These are phyloP conservation scores for Shiraia bambusicola DNA, from an alignment of 2,329 filamentous ascomycete species.

Conservation along the genomic window DNA sequence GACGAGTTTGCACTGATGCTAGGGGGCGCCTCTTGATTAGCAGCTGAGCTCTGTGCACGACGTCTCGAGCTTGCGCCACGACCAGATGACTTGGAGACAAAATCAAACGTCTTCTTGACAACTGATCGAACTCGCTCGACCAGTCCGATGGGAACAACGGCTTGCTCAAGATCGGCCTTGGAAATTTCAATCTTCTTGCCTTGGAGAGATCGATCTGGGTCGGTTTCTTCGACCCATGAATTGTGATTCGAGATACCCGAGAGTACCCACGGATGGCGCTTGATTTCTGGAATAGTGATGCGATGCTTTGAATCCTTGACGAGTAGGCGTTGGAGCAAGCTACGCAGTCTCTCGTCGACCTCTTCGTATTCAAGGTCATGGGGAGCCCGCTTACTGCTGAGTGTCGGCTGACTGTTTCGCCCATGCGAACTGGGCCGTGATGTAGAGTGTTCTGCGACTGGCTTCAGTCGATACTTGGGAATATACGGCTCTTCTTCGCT, in stretches of 20 bases:
- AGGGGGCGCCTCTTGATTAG: slow-evolving; percentile 56
- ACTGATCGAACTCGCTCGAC: slow-evolving; percentile 81
- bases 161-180: slow-evolving; percentile 84
- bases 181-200: slow-evolving; percentile 91
- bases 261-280: slow-evolving; percentile 89
- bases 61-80: slow-evolving; percentile 51
- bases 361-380: slow-evolving; percentile 82
- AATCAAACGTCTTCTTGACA: slow-evolving; percentile 50
- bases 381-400: slow-evolving; percentile 70
- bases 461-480: slow-evolving; percentile 76
- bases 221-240: slow-evolving; percentile 91
- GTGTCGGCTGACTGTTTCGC: slow-evolving; percentile 54
- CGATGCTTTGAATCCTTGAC: slow-evolving; percentile 86
- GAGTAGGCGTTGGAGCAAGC: slow-evolving; percentile 77
- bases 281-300: slow-evolving; percentile 88
- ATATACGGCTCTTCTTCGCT: slow-evolving; percentile 92
- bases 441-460: slow-evolving; percentile 55
- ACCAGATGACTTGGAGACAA: slow-evolving; percentile 29
- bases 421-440: slow-evolving; percentile 50
- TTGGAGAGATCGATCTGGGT: slow-evolving; percentile 74
- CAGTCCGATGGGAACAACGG: slow-evolving; percentile 85
- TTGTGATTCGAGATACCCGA: slow-evolving; percentile 72
- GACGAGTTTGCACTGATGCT: slow-evolving; percentile 56
- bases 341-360: slow-evolving; percentile 75
- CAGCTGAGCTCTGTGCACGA: slow-evolving; percentile 57